A percentile compares a stretch with the other conserved stretches of the same genome.
Conservation (phyloP, 192 early-diverging fungal genomes). For the Linnemannia hyalina region DNA sequence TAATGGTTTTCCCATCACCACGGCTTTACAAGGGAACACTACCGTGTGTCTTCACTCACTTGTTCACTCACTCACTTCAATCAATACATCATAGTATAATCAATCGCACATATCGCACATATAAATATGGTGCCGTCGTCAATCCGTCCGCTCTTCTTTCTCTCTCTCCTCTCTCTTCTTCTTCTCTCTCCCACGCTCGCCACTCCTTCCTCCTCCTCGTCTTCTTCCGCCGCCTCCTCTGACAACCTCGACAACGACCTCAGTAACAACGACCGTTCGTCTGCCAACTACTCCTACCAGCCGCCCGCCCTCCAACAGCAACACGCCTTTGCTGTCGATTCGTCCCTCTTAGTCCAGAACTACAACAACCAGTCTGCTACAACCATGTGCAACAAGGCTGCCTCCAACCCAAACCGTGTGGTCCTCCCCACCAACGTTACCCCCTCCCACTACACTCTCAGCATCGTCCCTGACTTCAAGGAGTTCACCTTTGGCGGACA, state of each 20-base stretch:
- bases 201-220: slow-evolving; percentile 8
- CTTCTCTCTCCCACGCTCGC: slow-evolving; percentile 14
- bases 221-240: slow-evolving; percentile 10
- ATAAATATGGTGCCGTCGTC: slow-evolving; percentile 14
- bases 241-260: slow-evolving; percentile 18
- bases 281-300: slow-evolving; percentile 14
- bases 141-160: slow-evolving; percentile 11
- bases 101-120: not conserved
- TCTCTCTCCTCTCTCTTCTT: slow-evolving; percentile 4
- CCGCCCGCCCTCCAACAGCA: slow-evolving; percentile 28
- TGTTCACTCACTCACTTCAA: not conserved
- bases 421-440: slow-evolving; percentile 88
- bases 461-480: slow-evolving; percentile 83
- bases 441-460: slow-evolving; percentile 85
- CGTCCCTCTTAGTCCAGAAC: not conserved
- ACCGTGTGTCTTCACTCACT: not conserved
- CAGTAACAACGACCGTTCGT: slow-evolving; percentile 3
- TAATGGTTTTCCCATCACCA: not conserved
- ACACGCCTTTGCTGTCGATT: slow-evolving; percentile 22
- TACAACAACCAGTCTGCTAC: not conserved
- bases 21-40: too few relatives aligned
- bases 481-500: slow-evolving; percentile 82
- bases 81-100: not conserved
- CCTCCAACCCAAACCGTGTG: slow-evolving; percentile 65
- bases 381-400: slow-evolving; percentile 52